Evolutionary conservation across 805 yeast genomes (phyloP).

Genomic region (Yarrowia sp.): DNA sequence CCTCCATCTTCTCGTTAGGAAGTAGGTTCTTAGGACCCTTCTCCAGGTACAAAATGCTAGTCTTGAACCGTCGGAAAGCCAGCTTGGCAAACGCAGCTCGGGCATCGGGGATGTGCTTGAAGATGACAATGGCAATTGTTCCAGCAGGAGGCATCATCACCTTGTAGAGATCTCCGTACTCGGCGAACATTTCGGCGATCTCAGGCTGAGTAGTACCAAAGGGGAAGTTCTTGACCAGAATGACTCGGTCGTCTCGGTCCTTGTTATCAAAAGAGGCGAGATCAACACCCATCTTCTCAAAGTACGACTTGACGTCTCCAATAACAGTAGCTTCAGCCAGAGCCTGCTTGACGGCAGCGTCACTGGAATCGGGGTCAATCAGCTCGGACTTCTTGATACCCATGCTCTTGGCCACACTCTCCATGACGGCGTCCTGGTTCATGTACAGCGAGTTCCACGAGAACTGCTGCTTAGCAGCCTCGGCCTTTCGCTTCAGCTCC

Average conservation of each 20-base stretch:
- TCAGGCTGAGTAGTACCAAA: constrained; percentile 84
- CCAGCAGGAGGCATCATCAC: constrained; percentile 96
- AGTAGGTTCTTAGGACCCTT: constrained; percentile 91
- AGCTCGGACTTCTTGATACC: constrained; percentile 85
- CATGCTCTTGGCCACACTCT: constrained; percentile 82
- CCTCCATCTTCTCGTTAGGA: constrained; percentile 52
- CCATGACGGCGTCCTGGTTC: constrained; percentile 90
- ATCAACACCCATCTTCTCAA: constrained; percentile 86
- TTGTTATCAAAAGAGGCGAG: constrained; percentile 66
- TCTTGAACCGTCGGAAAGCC: constrained; percentile 86
- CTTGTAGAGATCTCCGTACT: constrained; percentile 79
- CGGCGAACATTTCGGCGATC: constrained; percentile 78
- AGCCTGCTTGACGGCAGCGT: constrained; percentile 94
- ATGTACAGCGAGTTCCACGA: constrained; percentile 94
- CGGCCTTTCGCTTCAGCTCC: constrained; percentile 80
- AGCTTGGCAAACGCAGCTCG: constrained; percentile 88
- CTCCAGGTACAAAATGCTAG: constrained; percentile 85
- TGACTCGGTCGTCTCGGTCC: constrained; percentile 79
- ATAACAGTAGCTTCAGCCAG: constrained; percentile 96
- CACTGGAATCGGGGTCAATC: constrained; percentile 84
- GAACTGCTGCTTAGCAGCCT: constrained; percentile 85
- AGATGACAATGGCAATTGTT: constrained; percentile 92
- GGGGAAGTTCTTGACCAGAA: constrained; percentile 89
- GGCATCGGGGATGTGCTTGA: constrained; percentile 79
- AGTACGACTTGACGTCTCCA: constrained; percentile 86